A percentile compares a stretch with the other conserved stretches of the same genome.
Evolutionary conservation across 176 grass and related monocot species (phyloP).

Genomic region (Saccharum spontaneum): DNA sequence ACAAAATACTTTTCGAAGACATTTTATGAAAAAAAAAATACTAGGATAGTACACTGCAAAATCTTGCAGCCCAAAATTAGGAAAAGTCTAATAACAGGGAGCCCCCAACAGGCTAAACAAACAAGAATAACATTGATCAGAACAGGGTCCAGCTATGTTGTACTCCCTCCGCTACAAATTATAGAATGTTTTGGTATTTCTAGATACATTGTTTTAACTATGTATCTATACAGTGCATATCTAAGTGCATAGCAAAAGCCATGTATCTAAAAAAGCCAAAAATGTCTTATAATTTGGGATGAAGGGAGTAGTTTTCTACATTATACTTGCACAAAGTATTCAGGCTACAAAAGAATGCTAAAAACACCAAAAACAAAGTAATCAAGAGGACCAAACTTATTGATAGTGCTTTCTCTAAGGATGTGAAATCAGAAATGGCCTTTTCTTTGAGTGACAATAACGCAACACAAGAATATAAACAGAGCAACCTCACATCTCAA

Average conservation of each 20-base stretch:
- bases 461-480: not conserved
- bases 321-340: not conserved
- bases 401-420: not conserved
- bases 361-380: not conserved
- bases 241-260: too few species aligned
- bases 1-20: not conserved
- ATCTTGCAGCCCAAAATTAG: not conserved
- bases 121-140: not conserved
- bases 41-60: not conserved
- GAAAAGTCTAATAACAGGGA: not conserved
- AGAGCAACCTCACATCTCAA: not conserved
- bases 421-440: not conserved
- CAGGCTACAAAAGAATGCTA: constrained; percentile 4
- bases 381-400: not conserved
- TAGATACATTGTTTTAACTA: too few species aligned
- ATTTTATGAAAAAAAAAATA: not conserved
- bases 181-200: too few species aligned
- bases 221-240: too few species aligned
- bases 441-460: constrained; percentile 14
- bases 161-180: too few species aligned
- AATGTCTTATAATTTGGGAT: too few species aligned
- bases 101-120: not conserved
- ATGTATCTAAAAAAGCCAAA: too few species aligned
- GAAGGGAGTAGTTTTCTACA: not conserved
- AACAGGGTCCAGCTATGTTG: not conserved